Conservation (phyloP, 2,329 filamentous ascomycete genomes). For the Gaeumannomyces tritici region DNA sequence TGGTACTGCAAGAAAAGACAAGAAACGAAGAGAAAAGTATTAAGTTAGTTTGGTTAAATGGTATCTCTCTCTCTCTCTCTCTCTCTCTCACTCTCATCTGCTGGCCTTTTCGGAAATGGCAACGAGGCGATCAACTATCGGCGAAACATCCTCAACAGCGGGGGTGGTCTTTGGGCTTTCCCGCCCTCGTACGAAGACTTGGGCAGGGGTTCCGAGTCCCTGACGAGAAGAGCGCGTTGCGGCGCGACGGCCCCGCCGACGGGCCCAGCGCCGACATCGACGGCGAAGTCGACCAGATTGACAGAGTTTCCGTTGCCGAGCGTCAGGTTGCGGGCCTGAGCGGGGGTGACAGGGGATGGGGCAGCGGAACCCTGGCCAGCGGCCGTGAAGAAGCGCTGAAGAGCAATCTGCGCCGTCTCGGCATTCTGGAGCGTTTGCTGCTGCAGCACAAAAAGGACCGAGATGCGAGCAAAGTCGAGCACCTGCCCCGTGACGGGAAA, state of each 20-base stretch:
- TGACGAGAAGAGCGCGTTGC: background rate
- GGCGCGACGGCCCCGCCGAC: constrained; percentile 1
- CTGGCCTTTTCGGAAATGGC: background rate
- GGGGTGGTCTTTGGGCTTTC: background rate
- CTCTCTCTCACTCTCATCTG: background rate
- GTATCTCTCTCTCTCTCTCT: background rate
- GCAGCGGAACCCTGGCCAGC: constrained; percentile 11
- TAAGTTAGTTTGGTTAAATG: background rate
- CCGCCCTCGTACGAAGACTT: background rate
- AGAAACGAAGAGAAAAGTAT: background rate
- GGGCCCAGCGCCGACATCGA: constrained; percentile 18
- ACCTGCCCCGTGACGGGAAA: constrained; percentile 45
- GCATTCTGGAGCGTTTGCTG: constrained; percentile 40
- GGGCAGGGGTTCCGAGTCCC: background rate
- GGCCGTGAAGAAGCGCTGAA: constrained; percentile 45
- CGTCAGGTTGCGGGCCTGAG: constrained; percentile 26
- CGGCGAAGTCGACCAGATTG: constrained; percentile 37
- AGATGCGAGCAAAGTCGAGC: constrained; percentile 54
- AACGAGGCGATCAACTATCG: background rate
- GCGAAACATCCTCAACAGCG: background rate
- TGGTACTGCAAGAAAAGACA: no score
- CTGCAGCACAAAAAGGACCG: constrained; percentile 53
- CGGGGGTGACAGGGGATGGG: constrained; percentile 13
- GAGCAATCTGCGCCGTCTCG: constrained; percentile 38
- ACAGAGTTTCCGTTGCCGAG: constrained; percentile 30